Conservation (phyloP, 805 yeast species). For the Wickerhamiella nectarea region DNA sequence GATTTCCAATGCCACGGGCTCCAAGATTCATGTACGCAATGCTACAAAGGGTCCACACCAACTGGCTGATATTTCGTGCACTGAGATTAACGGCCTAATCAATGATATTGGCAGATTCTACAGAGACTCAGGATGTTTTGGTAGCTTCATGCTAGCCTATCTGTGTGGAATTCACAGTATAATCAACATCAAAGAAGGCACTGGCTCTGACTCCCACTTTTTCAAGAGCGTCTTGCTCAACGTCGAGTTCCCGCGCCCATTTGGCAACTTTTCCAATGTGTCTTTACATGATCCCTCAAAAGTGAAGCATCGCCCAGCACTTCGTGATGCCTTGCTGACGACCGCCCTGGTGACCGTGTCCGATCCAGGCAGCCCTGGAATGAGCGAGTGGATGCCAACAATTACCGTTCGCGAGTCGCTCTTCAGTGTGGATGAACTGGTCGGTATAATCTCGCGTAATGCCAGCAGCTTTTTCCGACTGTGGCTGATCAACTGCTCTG, state of each 20-base stretch:
- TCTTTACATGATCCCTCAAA: background rate
- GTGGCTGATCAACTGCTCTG: background rate
- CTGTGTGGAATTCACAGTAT: background rate
- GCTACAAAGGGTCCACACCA: background rate
- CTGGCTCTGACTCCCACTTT: background rate
- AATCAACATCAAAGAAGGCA: background rate
- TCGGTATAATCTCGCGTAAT: background rate
- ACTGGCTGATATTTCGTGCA: background rate
- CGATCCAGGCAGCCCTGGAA: background rate
- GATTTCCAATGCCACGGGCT: background rate
- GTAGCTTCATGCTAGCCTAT: background rate
- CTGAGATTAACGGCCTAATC: background rate
- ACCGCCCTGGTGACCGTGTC: background rate
- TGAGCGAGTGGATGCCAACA: background rate
- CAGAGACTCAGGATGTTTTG: background rate
- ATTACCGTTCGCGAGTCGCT: background rate
- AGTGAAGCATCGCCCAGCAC: background rate
- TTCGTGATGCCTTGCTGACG: background rate
- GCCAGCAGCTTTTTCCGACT: background rate
- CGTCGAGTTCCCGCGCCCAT: background rate
- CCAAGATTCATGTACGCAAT: background rate
- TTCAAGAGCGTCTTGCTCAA: background rate
- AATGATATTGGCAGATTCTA: background rate
- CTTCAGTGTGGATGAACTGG: too few relatives aligned
- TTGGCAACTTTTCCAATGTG: background rate